Evolutionary conservation across 2,329 filamentous ascomycete species (phyloP).

Genomic region (Fusarium acutatum): DNA sequence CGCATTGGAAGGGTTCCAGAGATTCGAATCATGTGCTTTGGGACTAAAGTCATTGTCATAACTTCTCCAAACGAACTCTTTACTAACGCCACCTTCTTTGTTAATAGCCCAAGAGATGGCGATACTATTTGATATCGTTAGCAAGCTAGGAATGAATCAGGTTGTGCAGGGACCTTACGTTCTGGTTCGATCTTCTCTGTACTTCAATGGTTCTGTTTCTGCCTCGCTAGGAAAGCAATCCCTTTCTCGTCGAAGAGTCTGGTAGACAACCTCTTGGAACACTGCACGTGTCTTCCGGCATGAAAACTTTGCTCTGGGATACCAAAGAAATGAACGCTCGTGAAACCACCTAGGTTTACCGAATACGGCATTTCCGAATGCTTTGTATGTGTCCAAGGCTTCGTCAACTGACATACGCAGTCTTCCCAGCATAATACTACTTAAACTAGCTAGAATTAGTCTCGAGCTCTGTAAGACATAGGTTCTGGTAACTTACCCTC

Average conservation of each 20-base stretch:
- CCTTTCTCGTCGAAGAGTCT: not conserved
- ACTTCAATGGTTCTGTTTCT: rapidly evolving
- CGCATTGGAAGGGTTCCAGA: not conserved
- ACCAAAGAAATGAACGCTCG: not conserved
- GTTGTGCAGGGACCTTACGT: not conserved
- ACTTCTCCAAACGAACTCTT: not conserved
- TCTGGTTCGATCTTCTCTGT: not conserved
- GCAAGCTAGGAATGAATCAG: not conserved
- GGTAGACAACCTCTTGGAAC: rapidly evolving
- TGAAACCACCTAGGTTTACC: conserved; percentile 9
- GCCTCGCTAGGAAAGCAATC: rapidly evolving
- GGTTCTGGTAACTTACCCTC: not conserved
- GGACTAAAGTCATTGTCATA: not conserved
- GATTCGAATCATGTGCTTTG: not conserved
- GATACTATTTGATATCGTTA: not conserved
- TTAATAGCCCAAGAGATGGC: not conserved
- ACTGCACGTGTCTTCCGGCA: not conserved
- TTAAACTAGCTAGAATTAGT: not conserved
- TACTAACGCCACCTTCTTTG: not conserved
- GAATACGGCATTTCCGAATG: not conserved
- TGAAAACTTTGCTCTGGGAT: conserved; percentile 3
- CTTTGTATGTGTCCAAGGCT: not conserved
- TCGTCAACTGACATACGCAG: not conserved
- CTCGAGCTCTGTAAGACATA: too few species aligned
- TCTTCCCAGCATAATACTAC: not conserved